phyloP scores from a whole-genome alignment of 2,329 filamentous ascomycete genomes.

The Emmonsia crescens region DNA sequence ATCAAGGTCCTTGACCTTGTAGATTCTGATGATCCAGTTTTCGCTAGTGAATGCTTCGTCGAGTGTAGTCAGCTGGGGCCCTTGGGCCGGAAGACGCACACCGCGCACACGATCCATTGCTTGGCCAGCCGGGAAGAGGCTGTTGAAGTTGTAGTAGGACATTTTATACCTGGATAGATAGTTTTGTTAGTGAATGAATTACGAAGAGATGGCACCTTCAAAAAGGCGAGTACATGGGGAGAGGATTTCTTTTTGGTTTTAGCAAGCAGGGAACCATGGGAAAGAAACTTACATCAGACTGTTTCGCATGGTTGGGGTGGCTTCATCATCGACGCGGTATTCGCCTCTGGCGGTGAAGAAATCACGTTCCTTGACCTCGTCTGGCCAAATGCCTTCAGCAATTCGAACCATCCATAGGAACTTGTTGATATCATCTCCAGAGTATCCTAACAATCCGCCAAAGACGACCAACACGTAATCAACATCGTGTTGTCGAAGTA shows the following conservation, averaged over 20 bases:
- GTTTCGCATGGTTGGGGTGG: slow-evolving; percentile 96
- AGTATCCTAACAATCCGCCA: slow-evolving; percentile 90
- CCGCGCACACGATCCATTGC: slow-evolving; percentile 82
- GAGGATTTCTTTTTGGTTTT: neutral
- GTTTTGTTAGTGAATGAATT: slow-evolving; percentile 15
- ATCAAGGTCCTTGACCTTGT: slow-evolving; percentile 98
- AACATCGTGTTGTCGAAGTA: slow-evolving; percentile 96
- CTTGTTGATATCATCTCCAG: slow-evolving; percentile 98
- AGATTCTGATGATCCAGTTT: slow-evolving; percentile 99
- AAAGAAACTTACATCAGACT: slow-evolving; percentile 77
- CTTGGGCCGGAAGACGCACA: slow-evolving; percentile 66
- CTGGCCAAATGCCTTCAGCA: slow-evolving; percentile 98
- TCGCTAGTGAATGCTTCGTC: slow-evolving; percentile 98
- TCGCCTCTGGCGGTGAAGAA: slow-evolving; percentile 93
- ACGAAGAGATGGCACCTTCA: neutral
- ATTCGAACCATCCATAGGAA: slow-evolving; percentile 99
- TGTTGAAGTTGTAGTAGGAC: slow-evolving; percentile 97
- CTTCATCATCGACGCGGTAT: slow-evolving; percentile 86
- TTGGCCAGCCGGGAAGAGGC: slow-evolving; percentile 83
- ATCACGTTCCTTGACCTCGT: slow-evolving; percentile 92
- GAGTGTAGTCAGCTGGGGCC: slow-evolving; percentile 74
- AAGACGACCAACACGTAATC: slow-evolving; percentile 98
- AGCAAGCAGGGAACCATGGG: neutral
- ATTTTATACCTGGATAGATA: slow-evolving; percentile 79
- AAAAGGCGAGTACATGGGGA: neutral